Percentiles rank a stretch among this genome's conserved stretches.
phyloP scores from a whole-genome alignment of 192 early-diverging fungal genomes.

The Neocallimastix lanati region DNA sequence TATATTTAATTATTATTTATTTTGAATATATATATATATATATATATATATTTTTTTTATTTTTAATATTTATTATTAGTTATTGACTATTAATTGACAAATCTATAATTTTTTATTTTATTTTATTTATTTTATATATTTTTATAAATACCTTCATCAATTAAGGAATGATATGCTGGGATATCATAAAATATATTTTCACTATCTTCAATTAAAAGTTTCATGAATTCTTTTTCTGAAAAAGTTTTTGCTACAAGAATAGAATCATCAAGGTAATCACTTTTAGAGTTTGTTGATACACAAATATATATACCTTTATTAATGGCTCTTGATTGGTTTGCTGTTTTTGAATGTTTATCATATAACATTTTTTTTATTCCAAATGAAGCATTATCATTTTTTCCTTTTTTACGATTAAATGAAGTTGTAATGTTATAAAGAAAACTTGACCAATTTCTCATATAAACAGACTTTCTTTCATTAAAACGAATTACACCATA shows the following conservation, averaged over 20 bases:
- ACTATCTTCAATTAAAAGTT: neutral
- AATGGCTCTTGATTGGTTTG: neutral
- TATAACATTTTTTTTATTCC: neutral
- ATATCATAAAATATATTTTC: neutral
- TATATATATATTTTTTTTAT: too few species aligned
- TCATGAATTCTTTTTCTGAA: neutral
- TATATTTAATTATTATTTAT: neutral
- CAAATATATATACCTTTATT: neutral
- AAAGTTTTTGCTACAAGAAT: neutral
- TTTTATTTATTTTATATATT: neutral
- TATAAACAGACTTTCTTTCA: neutral
- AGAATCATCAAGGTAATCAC: neutral
- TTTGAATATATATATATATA: too few species aligned
- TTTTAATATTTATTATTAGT: neutral
- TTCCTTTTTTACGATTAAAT: too few species aligned
- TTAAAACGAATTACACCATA: neutral
- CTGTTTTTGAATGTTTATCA: neutral
- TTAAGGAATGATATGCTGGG: neutral
- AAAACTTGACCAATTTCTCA: neutral
- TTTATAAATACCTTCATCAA: neutral
- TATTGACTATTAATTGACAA: neutral
- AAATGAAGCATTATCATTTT: too few species aligned
- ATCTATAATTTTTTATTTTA: neutral
- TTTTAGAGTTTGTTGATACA: neutral
- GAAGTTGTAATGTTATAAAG: neutral